phyloP scores from a whole-genome alignment of 768 basidiomycete genomes.

The Gelatoporia subvermispora region DNA sequence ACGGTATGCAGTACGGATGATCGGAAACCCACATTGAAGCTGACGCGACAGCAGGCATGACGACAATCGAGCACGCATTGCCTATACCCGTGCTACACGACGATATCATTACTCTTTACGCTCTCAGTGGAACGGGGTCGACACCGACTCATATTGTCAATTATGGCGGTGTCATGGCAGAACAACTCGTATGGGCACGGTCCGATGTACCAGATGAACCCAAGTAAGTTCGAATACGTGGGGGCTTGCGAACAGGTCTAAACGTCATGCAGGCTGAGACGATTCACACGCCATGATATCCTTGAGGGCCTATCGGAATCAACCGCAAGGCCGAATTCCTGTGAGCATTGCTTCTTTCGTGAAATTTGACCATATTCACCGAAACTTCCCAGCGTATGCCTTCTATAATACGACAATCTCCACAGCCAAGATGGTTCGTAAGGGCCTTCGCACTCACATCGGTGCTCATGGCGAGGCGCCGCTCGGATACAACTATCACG shows the following conservation, averaged over 20 bases:
- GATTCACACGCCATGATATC: constrained; percentile 60
- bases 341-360: constrained; percentile 31
- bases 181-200: constrained; percentile 62
- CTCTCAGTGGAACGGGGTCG: constrained; percentile 62
- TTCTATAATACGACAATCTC: constrained; percentile 68
- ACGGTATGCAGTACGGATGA: constrained; percentile 38
- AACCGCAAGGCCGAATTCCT: constrained; percentile 51
- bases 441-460: constrained; percentile 58
- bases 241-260: not conserved
- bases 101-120: constrained; percentile 58
- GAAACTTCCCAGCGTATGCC: constrained; percentile 44
- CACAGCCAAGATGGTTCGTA: constrained; percentile 62
- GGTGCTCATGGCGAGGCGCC: constrained; percentile 74
- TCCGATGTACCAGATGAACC: constrained; percentile 62
- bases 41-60: constrained; percentile 49
- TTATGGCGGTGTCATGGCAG: constrained; percentile 69
- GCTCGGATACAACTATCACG: constrained; percentile 70
- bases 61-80: constrained; percentile 67
- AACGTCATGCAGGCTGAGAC: constrained; percentile 43
- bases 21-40: not conserved
- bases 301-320: constrained; percentile 58
- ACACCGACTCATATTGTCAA: constrained; percentile 76
- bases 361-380: not conserved
- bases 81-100: constrained; percentile 64
- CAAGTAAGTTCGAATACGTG: constrained; percentile 42